Base-by-base conservation (phyloP, 805 yeast genomes). In the Teunomyces stri region DNA sequence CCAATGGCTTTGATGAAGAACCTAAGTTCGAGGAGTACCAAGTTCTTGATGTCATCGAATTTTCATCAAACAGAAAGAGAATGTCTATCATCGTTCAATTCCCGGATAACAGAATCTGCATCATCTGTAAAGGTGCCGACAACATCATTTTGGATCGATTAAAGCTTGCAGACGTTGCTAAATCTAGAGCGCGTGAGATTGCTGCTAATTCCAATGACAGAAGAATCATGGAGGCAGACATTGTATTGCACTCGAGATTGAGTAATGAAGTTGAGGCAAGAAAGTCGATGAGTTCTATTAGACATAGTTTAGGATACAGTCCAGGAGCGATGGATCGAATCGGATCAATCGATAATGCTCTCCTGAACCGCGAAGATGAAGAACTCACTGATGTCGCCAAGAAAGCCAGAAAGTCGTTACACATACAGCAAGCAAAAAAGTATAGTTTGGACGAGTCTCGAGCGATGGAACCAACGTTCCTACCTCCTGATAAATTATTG, bases 101-200 rank as follows among this genome's bases (percentile, higher is more conserved):
- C 55, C 96, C 97, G 0, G 86, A 87, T 61, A 80, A 80, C 5
- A 76, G 86, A 49, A 76, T 90, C 18, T 81, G 92, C 40, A 60
- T 94, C 52, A 70, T 94, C 37, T 89, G 96, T 67, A 94, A 94
- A 67, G 99, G 99, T 46, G 99, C 99, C 2, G 99, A 94, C 64
- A 89, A 89, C 58, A 78, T 92, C 9, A 88, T 94, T 42, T 63
- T 91, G 44, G 96, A 91, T 44, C 77, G 87, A 48, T 71, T 94
- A 49, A 75, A 73, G 47, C 72, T 84, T 52, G 54, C 78, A 0
- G 79, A 77, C 1, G 44, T 85, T 42, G 96, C 95, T 0, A 65
- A 69, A 16, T 60, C 64, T n/a, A 89, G 86, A 59, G 78, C 84
- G 38, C 70, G 66, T n/a, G 89, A 89, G 46, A 76, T 89, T 6